Evolutionary conservation across 352 stramenopile species (phyloP), one percentile per base, ranked within the genome.

Genomic region (Phytophthora quininea): DNA sequence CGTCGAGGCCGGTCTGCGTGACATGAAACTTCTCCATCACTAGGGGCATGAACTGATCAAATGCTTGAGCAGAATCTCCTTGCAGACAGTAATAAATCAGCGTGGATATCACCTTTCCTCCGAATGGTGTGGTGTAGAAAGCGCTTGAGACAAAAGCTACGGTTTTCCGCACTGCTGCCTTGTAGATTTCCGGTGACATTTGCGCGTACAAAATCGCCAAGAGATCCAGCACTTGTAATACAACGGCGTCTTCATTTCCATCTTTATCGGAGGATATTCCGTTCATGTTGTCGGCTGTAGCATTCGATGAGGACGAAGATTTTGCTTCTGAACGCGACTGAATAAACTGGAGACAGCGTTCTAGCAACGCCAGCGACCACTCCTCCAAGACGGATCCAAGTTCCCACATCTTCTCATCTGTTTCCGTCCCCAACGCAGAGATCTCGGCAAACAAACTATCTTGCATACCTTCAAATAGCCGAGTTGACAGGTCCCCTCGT

Each of bases 341-440:
- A 60, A 90, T 82, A 50, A 93, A 88, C 40, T 82, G 76, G 35
- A 93, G 75, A 42, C 84, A 88, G 1, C 85, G 75, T 61, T 91
- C 81, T 12, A 93, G 43, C 24, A 93, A 50, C 14, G 77, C 67
- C 7, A 93, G 55, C 27, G 82, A 65, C 85, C 85, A 93, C 38
- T 89, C 80, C 64, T 93, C 85, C 35, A 92, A 54, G 19, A 88
- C 74, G 3, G 71, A 61, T 4, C 85, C 85, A 8, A 80, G 38
- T 65, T 86, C 80, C 85, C 85, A 93, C 54, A 88, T 65, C 52
- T 76, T 76, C 4, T 80, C 69, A 30, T 91, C 81, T 12, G 73
- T 38, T 2, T 91, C 73, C 1, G 45, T 47, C 19, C 62, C 71
- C 27, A 81, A 43, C 9, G 61, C 31, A 15, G 51, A 47, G 5